phyloP scores from a whole-genome alignment of 106 monocot species.

The Dendrobium catenatum region DNA sequence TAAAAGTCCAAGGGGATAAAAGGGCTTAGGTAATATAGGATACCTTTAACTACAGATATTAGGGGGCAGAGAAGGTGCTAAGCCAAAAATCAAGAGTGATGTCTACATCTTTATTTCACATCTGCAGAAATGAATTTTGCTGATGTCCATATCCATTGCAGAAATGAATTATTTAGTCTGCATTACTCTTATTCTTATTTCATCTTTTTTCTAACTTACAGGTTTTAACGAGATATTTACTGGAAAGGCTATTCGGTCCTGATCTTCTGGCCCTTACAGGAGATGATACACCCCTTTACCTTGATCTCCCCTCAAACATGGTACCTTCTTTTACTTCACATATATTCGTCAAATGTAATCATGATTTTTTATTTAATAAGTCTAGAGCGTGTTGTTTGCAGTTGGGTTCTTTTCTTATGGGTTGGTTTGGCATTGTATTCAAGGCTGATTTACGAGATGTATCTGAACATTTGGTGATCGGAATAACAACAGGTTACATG shows the following conservation, averaged over 20 bases:
- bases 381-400: slow-evolving; percentile 17
- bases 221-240: slow-evolving; percentile 61
- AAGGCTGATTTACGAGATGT: slow-evolving; percentile 62
- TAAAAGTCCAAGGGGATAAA: no score
- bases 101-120: no score
- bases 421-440: slow-evolving; percentile 88
- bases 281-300: slow-evolving; percentile 41
- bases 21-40: no score
- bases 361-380: neutral
- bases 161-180: neutral
- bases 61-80: no score
- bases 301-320: slow-evolving; percentile 68
- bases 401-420: slow-evolving; percentile 96
- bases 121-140: neutral
- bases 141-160: neutral
- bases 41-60: no score
- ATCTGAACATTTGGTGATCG: slow-evolving; percentile 75
- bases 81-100: no score
- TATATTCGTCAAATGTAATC: neutral
- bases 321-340: slow-evolving; percentile 16
- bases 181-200: neutral
- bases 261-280: slow-evolving; percentile 38
- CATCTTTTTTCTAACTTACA: slow-evolving; percentile 10
- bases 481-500: slow-evolving; percentile 83
- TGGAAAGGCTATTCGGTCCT: slow-evolving; percentile 60